phyloP scores from a whole-genome alignment of 164 flowering plant species.

The Liquidambar formosana region DNA sequence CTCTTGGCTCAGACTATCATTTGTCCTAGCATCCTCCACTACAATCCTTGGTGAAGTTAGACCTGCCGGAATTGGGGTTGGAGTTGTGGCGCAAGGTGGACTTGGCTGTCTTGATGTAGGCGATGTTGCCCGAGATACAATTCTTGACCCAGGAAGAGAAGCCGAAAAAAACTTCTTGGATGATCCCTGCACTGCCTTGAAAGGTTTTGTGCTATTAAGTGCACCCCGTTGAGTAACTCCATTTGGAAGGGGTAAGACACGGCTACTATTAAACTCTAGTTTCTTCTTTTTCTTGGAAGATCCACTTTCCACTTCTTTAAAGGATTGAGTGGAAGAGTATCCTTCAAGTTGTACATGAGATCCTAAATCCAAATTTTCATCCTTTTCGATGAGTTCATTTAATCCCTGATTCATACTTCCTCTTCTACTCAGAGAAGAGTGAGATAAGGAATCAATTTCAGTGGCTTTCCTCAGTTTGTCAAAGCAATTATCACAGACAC shows the following conservation, averaged over 20 bases:
- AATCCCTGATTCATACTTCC: conserved; percentile 51
- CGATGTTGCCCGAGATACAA: conserved; percentile 80
- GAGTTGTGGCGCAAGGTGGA: conserved; percentile 85
- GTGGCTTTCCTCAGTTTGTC: conserved; percentile 30
- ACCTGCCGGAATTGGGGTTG: conserved; percentile 67
- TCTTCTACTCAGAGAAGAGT: conserved; percentile 47
- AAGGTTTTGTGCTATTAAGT: conserved; percentile 53
- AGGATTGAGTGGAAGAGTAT: conserved; percentile 61
- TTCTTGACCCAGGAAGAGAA: conserved; percentile 83
- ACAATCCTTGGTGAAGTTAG: conserved; percentile 56
- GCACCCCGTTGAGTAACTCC: conserved; percentile 59
- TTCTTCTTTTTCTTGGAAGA: conserved; percentile 67
- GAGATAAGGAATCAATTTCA: conserved; percentile 19
- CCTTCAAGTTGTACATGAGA: conserved; percentile 51
- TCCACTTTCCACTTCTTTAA: conserved; percentile 50
- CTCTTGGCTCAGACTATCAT: conserved; percentile 64
- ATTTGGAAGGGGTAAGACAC: conserved; percentile 69
- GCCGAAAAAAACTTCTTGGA: conserved; percentile 79
- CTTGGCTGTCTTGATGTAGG: conserved; percentile 80
- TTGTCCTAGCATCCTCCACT: conserved; percentile 50
- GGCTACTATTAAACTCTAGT: conserved; percentile 61
- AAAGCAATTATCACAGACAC: conserved; percentile 50
- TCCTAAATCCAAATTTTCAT: conserved; percentile 47
- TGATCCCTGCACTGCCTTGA: conserved; percentile 69
- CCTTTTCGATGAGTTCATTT: conserved; percentile 50